Conservation (phyloP, 495 filamentous ascomycete genomes). For the Penicillium paradoxum region DNA sequence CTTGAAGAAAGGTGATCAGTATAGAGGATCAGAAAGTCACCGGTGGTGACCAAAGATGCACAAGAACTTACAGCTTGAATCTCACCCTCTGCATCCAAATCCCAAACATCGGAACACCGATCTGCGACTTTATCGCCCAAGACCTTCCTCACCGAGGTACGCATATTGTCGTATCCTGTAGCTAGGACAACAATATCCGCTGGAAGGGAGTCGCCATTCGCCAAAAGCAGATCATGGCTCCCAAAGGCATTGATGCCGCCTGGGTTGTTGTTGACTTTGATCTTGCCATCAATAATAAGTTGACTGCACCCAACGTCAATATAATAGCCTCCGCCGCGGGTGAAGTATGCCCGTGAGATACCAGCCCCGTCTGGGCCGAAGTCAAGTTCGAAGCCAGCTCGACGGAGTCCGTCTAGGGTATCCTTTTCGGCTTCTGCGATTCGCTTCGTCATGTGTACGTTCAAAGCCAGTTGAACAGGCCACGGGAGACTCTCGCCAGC, state of each 20-base stretch:
- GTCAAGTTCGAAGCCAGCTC: slow-evolving; percentile 66
- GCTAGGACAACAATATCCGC: slow-evolving; percentile 78
- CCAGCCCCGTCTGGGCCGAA: slow-evolving; percentile 59
- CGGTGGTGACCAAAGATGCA: background rate
- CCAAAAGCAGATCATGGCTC: slow-evolving; percentile 50
- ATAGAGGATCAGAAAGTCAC: background rate
- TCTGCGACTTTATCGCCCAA: slow-evolving; percentile 67
- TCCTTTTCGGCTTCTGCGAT: slow-evolving; percentile 49
- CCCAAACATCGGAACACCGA: slow-evolving; percentile 68
- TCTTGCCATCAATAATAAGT: slow-evolving; percentile 69
- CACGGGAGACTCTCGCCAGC: slow-evolving; percentile 50
- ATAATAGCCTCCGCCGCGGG: slow-evolving; percentile 72
- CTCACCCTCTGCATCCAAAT: slow-evolving; percentile 74
- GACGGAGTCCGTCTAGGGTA: slow-evolving; percentile 54
- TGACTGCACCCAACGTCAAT: slow-evolving; percentile 70
- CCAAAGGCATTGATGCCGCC: slow-evolving; percentile 55
- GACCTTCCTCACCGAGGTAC: slow-evolving; percentile 52
- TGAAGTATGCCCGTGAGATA: slow-evolving; percentile 64
- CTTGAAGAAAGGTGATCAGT: slow-evolving; percentile 15
- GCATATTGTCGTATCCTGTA: slow-evolving; percentile 81
- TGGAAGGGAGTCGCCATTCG: slow-evolving; percentile 58
- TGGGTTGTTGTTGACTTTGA: slow-evolving; percentile 65
- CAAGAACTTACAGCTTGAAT: slow-evolving; percentile 37
- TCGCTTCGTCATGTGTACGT: slow-evolving; percentile 45
- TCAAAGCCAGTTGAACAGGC: slow-evolving; percentile 53